Evolutionary conservation across 345 rosid genomes (phyloP), one percentile per base, ranked within the genome.

Genomic region (Ceriops tagal): DNA sequence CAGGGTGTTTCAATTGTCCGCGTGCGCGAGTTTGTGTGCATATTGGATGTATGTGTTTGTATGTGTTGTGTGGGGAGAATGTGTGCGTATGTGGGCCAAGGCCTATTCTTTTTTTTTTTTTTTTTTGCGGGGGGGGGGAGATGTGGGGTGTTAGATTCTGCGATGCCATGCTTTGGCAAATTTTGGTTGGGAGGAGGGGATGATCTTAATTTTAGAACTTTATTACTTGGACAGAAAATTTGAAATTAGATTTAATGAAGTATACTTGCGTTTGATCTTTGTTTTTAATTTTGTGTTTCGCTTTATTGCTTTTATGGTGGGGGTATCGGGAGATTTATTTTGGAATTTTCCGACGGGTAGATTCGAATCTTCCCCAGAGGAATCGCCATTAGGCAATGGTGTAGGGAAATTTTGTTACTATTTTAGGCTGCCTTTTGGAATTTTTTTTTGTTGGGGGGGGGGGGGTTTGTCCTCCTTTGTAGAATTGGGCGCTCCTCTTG

Each of bases 321-420:
- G 31, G 69, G 22, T 18, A 28, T 27, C 24, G 6, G 21, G 18
- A 26, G 67, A 51, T 84, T 56, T 76, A 6, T 62, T 35, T 77
- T 69, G 88, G 96, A 86, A 87, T 89, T 86, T 89, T 85, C 89
- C 55, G 26, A 68, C 20, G 53, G 11, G 57, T 60, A 83, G 91
- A 86, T 93, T 87, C 96, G 92, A 75, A 89, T 91, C 91, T 88
- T 66, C 62, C 27, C 5, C 28, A 9, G 11, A 21, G 16, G 13
- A 24, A 8, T 27, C 9, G 59, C 2, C 13, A 2, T 0, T 8
- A 22, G 18, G 2, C 28, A 3, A 21, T 24, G 24, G 3, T 55
- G 7, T 55, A 11, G 24, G 47, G 16, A 39, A 39, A n/a, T 21
- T 21, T 53, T 53, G 13, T 55, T 21, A 11, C 2, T 10, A 9